Evolutionary conservation across 2,329 filamentous ascomycete genomes (phyloP), one percentile per base, ranked within the genome.

Genomic region (Cadophora malorum): DNA sequence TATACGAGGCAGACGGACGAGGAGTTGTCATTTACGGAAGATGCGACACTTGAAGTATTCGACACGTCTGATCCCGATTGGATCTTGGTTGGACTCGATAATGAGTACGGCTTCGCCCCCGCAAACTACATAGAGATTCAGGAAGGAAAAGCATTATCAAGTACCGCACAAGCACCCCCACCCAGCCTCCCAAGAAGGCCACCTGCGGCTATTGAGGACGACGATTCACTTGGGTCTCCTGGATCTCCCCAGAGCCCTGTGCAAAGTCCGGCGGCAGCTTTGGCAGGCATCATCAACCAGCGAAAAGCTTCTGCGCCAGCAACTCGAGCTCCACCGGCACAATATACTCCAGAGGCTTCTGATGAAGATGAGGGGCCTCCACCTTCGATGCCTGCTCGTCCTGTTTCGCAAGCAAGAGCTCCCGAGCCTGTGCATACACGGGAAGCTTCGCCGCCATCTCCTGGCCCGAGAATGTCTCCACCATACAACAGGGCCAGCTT

Each of bases 1-100:
- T 99, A 99, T 79, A 92, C 92, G 62, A 89, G 95, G 75, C 96
- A 99, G 82, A 99, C 96, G 28, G 96, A 99, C 77, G 96, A 99
- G 80, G 96, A 99, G 81, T 85, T 99, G 10, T 98, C 95, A 28
- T 98, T 99, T 78, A 87, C 92, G 60, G 96, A 99, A 82, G 94
- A 97, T 78, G 90, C 91, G 50, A 81, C 88, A 55, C 85, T 99
- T 60, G 84, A 91, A 69, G 92, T 99, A 59, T 98, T 92, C 81
- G 96, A 99, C 79, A 90, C 86, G 10, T 91, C 93, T 5, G 96
- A 99, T 79, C 93, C 93, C 16, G 96, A 99, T 80, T 99, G 96
- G 96, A 97, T 96, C 70, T 83, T 99, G 61, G 95, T 97, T 35
- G 94, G 95, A 21, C 83, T 90, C 55, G 89, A 94, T 73, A 88